Percentiles rank a stretch among this genome's conserved stretches.
These are phyloP conservation scores for Lyophyllum shimeji DNA, from an alignment of 768 basidiomycete genomes.

Conservation along the genomic window DNA sequence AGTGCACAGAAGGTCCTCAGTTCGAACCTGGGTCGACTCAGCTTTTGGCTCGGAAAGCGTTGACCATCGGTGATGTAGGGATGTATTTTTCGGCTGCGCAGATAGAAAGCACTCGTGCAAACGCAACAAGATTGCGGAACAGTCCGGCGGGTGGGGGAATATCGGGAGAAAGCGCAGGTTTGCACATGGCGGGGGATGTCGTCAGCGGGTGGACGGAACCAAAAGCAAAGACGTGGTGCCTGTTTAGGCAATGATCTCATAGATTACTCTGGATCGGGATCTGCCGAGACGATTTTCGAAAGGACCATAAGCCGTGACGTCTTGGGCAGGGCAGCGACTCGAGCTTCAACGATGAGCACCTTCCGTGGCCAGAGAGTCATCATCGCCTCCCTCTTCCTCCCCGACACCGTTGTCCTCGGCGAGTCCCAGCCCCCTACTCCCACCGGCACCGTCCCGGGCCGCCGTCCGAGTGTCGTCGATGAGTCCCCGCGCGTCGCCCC, in stretches of 20 bases:
- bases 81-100: too few relatives aligned
- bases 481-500: constrained; percentile 16
- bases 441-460: constrained; percentile 19
- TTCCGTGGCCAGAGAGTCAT: constrained; percentile 72
- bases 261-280: constrained; percentile 13
- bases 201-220: background rate
- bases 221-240: constrained; percentile 5
- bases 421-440: constrained; percentile 57
- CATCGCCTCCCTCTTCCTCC: constrained; percentile 85
- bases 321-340: background rate
- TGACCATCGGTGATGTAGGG: too few relatives aligned
- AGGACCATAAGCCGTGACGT: constrained; percentile 2
- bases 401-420: constrained; percentile 66
- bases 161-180: constrained; percentile 7
- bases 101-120: too few relatives aligned
- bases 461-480: constrained; percentile 15
- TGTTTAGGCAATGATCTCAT: constrained; percentile 16
- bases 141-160: background rate
- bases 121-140: background rate
- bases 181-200: background rate
- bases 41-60: too few relatives aligned
- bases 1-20: background rate
- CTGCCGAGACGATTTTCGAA: constrained; percentile 8
- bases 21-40: background rate
- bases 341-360: constrained; percentile 51